A percentile compares a stretch with the other conserved stretches of the same genome.
These are phyloP conservation scores for Grigorovia humatica DNA, from an alignment of 805 yeast genomes.

Conservation along the genomic window DNA sequence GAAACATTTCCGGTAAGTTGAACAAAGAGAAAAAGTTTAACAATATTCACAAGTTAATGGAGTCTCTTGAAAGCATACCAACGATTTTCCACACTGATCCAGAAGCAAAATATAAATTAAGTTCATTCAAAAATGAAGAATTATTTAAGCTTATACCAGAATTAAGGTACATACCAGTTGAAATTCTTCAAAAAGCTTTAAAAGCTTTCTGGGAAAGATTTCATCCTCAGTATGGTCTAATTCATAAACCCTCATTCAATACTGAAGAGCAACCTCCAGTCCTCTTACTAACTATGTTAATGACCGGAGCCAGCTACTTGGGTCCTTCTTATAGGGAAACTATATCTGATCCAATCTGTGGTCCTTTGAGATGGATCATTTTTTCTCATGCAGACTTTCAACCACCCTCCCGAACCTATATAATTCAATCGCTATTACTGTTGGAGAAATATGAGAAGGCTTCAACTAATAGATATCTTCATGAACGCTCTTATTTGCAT, in stretches of 20 bases:
- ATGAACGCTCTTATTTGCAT: conserved; percentile 76
- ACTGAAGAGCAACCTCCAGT: conserved; percentile 43
- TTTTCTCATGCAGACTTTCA: conserved; percentile 63
- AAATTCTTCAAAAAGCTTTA: conserved; percentile 12
- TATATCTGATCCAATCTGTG: conserved; percentile 29
- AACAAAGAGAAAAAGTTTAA: neutral
- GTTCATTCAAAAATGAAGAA: conserved; percentile 8
- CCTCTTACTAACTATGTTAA: conserved; percentile 43
- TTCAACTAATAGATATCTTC: conserved; percentile 54
- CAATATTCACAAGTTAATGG: conserved; percentile 5
- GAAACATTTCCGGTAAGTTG: neutral
- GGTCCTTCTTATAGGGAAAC: conserved; percentile 19
- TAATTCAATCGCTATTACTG: conserved; percentile 61
- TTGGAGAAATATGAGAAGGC: conserved; percentile 76
- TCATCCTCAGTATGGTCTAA: conserved; percentile 44
- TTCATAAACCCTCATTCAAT: conserved; percentile 39
- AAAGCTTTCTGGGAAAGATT: conserved; percentile 42
- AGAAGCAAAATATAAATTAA: conserved; percentile 11
- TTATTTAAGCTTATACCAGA: conserved; percentile 14
- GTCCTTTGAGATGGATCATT: conserved; percentile 54
- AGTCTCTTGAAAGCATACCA: conserved; percentile 12
- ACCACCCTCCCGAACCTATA: conserved; percentile 70
- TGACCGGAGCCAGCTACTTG: conserved; percentile 42
- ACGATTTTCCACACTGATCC: conserved; percentile 17
- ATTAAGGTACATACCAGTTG: conserved; percentile 8